Evolutionary conservation across 2,329 filamentous ascomycete species (phyloP), one percentile per base, ranked within the genome.

Genomic region (Phaeosphaeriaceae sp.): DNA sequence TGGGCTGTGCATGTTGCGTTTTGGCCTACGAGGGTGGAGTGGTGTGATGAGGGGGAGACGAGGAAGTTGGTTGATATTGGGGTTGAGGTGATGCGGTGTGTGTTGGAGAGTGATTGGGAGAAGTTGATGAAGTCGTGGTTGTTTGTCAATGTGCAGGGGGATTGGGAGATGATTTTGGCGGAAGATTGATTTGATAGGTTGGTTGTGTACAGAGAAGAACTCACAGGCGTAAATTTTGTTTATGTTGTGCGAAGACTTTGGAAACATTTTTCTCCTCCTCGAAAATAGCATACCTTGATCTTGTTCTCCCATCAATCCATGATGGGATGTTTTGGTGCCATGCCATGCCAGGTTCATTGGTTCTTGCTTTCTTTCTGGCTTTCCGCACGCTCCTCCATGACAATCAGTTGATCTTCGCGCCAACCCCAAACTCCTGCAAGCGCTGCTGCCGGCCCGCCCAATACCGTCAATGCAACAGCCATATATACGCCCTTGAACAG

Each of bases 1-100:
- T 72, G 67, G 58, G 71, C 61, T 2, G 66, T 66, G 6, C 72
- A 74, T 52, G 42, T 74, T 34, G 63, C 66, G 4, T 71, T 60
- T 40, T 74, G 71, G 70, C 69, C 71, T 2, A 67, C 62, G 3
- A 46, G 55, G 2, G 66, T 72, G 2, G 42, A 54, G 8, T 74
- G 71, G 71, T 49, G 63, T 0, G 55, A 60, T 45, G 16, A 48
- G 8, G 61, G 59, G 13, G 66, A 63, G 6, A 71, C 63, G 4
- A 29, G 52, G 37, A 36, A 58, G 12, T 46, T 73, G 18, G 64
- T 72, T 4, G 54, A 59, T 41, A 46, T 67, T n/a, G 64, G 62
- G 1, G 51, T 61, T 16, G 12, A 4, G 1, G 50, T 64, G 1
- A 26, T 70, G 29, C 41, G 51, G 34, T 43, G 43, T 7, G 57